Percentiles rank a stretch among this genome's conserved stretches.
These are phyloP conservation scores for Vanrija humicola DNA, from an alignment of 1,284 basidiomycete genomes.

Conservation along the genomic window DNA sequence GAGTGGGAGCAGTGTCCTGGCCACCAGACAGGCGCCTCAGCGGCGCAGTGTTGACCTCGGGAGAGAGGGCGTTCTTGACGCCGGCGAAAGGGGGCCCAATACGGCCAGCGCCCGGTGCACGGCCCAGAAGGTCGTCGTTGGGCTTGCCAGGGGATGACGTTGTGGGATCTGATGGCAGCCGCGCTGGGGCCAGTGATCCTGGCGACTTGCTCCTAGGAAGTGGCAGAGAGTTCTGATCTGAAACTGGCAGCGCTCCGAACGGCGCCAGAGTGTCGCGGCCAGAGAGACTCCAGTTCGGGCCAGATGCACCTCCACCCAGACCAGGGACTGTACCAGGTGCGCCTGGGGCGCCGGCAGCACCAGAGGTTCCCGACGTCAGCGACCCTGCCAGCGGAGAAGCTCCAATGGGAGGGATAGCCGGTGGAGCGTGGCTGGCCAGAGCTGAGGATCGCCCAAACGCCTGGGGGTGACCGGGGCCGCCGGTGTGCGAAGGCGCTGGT, in stretches of 20 bases:
- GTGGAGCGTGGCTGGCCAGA: constrained; percentile 14
- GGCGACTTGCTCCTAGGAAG: constrained; percentile 14
- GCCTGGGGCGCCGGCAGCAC: neutral
- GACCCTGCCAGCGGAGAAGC: constrained; percentile 45
- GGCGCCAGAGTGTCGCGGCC: neutral
- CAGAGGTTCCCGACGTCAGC: constrained; percentile 24
- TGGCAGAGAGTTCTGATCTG: neutral
- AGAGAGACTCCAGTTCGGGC: no score
- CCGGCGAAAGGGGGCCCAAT: neutral
- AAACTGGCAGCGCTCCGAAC: neutral
- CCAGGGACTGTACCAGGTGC: no score
- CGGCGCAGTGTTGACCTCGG: constrained; percentile 2
- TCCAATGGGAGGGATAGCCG: constrained; percentile 23
- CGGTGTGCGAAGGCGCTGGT: constrained; percentile 7
- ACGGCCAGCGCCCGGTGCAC: neutral
- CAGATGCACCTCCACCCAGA: no score
- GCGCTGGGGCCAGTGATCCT: neutral
- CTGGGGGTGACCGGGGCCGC: constrained; percentile 10
- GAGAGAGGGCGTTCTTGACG: neutral
- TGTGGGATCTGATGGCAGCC: neutral
- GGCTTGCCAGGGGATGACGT: neutral
- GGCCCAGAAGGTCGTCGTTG: neutral
- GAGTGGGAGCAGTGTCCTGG: neutral
- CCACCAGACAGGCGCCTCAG: neutral
- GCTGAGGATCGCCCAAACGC: constrained; percentile 9